These are phyloP conservation scores for Carex parvula DNA, from an alignment of 176 grass and related monocot species.

Conservation along the genomic window DNA sequence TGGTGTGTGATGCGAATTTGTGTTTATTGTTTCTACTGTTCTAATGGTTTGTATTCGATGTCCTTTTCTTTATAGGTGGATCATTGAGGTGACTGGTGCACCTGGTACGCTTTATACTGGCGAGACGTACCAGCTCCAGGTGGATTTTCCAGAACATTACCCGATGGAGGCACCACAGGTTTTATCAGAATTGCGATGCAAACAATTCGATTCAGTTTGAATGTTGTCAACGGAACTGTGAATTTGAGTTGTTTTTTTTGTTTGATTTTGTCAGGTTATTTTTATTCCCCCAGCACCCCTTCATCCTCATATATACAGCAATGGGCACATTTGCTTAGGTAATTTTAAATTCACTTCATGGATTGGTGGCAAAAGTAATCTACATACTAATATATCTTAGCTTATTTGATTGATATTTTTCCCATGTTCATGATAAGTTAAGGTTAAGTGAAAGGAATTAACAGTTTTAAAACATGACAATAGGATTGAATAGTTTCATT, in stretches of 20 bases:
- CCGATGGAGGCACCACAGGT: constrained; percentile 94
- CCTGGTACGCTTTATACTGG: constrained; percentile 58
- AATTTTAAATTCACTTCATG: constrained; percentile 1
- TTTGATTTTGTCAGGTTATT: constrained; percentile 54
- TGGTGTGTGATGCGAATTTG: background rate
- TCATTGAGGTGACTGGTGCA: constrained; percentile 73
- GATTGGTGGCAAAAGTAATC: background rate
- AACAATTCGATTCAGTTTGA: background rate
- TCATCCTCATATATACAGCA: constrained; percentile 92
- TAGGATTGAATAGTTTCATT: background rate
- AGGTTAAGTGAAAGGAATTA: background rate
- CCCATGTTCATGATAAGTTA: background rate
- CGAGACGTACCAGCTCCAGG: constrained; percentile 81
- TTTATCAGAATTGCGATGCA: background rate
- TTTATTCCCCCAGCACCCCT: constrained; percentile 83
- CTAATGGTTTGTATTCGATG: background rate
- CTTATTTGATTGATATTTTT: constrained; percentile 8
- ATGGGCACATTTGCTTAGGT: constrained; percentile 97
- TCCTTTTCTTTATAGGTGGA: constrained; percentile 42
- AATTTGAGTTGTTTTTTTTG: background rate
- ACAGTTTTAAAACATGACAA: background rate
- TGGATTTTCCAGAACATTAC: constrained; percentile 96
- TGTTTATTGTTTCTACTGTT: background rate
- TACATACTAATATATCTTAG: background rate
- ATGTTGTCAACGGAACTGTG: background rate